Evolutionary conservation across 2,329 filamentous ascomycete species (phyloP), one percentile per base, ranked within the genome.

Genomic region (Botrytis hyacinthi): DNA sequence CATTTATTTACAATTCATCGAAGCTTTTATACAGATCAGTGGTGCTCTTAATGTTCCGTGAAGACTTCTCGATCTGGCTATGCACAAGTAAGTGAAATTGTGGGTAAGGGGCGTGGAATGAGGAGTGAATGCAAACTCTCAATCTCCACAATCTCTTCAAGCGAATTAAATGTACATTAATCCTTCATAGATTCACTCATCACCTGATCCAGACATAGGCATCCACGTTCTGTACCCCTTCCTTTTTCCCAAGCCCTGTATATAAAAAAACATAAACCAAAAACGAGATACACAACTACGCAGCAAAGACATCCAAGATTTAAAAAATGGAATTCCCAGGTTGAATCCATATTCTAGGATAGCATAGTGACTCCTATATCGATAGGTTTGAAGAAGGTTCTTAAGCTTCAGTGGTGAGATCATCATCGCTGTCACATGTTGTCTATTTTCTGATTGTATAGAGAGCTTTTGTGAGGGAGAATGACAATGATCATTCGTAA

Each of bases 51-150:
- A 44, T 44, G 16, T 16, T 18, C 16, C 42, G 42, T 44, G 42
- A 0, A 20, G 7, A 4, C 22, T 48, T 12, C 9, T 4, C 3
- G 12, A 26, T 1, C 1, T 48, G 22, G n/a, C 4, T 8, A 8
- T 59, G 14, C 20, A 5, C 1, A 59, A 4, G 22, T 59, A 20
- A 59, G 7, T 32, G 16, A 22, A 26, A 51, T 10, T 51, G 0
- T 51, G 3, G n/a, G n/a, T 0, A 20, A 46, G 1, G 20, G 2
- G 20, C 3, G 7, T 0, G 20, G 18, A 29, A 12, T 54, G 12
- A 16, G 12, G 14, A 32, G 54, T 20, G 1, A 20, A 59, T 32
- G 2, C 16, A 8, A 59, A 59, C 29, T 59, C 2, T 14, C 0
- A 32, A 7, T 57, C 2, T 14, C 2, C 14, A n/a, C 42, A 18